These are phyloP conservation scores for Tetradesmus lagerheimii DNA, from an alignment of 139 green algal genomes.

Conservation along the genomic window DNA sequence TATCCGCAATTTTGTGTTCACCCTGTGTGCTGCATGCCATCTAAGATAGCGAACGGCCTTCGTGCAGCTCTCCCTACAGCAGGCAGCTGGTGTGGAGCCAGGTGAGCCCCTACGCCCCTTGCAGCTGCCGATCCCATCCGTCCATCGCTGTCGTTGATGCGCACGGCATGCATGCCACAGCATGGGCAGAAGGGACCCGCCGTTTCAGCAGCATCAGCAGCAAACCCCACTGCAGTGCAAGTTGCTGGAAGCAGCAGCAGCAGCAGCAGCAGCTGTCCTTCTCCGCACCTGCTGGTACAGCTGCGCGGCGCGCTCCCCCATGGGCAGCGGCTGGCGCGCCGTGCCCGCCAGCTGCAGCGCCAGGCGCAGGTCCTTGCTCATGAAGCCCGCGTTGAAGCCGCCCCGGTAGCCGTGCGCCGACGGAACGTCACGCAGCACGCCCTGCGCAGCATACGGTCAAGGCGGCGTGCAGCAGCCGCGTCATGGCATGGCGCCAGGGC, in stretches of 20 bases:
- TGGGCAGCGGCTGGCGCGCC: conserved; percentile 1
- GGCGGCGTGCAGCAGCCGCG: too few species aligned
- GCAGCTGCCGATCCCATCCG: too few species aligned
- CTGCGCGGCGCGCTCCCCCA: conserved; percentile 36
- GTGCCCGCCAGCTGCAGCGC: conserved; percentile 40
- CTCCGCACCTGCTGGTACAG: conserved; percentile 37
- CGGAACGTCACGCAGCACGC: conserved; percentile 37
- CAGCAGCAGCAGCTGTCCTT: background rate
- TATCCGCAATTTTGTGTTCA: too few species aligned
- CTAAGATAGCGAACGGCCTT: too few species aligned
- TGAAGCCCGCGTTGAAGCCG: conserved; percentile 50
- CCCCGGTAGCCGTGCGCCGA: conserved; percentile 30
- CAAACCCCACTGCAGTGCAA: background rate
- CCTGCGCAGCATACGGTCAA: conserved; percentile 18
- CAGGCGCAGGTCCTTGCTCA: conserved; percentile 56
- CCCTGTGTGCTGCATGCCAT: too few species aligned
- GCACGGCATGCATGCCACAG: too few species aligned
- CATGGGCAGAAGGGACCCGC: too few species aligned
- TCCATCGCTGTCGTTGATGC: too few species aligned
- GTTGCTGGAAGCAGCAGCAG: background rate
- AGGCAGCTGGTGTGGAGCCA: too few species aligned
- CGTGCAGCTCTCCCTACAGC: too few species aligned
- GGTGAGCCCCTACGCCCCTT: too few species aligned
- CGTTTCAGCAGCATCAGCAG: background rate
- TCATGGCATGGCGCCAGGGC: too few species aligned